These are phyloP conservation scores for Cutaneotrichosporon mucoides DNA, from an alignment of 1,284 basidiomycete genomes.

Conservation along the genomic window DNA sequence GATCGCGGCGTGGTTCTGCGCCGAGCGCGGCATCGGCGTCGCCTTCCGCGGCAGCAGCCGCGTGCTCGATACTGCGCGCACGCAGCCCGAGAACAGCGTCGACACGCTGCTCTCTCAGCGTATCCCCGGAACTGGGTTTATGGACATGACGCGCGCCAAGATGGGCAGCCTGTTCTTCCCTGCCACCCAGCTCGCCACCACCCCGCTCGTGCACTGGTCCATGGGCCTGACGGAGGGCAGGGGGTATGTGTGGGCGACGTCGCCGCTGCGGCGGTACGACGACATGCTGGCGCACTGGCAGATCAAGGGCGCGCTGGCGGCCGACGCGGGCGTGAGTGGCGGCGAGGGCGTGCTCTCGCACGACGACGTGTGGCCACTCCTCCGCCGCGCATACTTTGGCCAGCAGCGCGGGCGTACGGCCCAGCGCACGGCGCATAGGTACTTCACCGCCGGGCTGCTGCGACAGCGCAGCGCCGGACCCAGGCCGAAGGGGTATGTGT, in stretches of 20 bases:
- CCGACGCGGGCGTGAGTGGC: constrained; percentile 11
- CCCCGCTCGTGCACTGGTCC: constrained; percentile 56
- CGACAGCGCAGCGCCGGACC: constrained; percentile 5
- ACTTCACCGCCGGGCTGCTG: constrained; percentile 31
- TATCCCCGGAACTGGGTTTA: neutral
- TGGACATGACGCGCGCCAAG: neutral
- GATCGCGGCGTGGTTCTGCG: constrained; percentile 68
- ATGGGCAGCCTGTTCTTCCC: neutral
- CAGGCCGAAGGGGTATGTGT: neutral
- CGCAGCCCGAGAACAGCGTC: neutral
- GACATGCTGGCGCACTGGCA: constrained; percentile 93
- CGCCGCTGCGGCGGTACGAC: constrained; percentile 77
- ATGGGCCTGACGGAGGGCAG: constrained; percentile 65
- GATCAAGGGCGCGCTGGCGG: constrained; percentile 68
- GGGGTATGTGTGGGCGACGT: constrained; percentile 76
- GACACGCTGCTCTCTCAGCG: constrained; percentile 12
- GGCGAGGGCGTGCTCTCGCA: constrained; percentile 15
- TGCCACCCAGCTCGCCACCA: neutral
- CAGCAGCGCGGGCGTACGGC: constrained; percentile 21
- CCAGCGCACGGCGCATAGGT: constrained; percentile 18
- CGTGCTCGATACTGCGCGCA: constrained; percentile 31
- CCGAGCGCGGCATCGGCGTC: constrained; percentile 61
- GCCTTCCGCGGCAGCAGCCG: constrained; percentile 59
- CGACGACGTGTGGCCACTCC: constrained; percentile 25
- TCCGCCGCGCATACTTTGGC: constrained; percentile 20